These are phyloP conservation scores for Fusarium tanahbumbuense DNA, from an alignment of 2,329 filamentous ascomycete genomes.

Conservation along the genomic window DNA sequence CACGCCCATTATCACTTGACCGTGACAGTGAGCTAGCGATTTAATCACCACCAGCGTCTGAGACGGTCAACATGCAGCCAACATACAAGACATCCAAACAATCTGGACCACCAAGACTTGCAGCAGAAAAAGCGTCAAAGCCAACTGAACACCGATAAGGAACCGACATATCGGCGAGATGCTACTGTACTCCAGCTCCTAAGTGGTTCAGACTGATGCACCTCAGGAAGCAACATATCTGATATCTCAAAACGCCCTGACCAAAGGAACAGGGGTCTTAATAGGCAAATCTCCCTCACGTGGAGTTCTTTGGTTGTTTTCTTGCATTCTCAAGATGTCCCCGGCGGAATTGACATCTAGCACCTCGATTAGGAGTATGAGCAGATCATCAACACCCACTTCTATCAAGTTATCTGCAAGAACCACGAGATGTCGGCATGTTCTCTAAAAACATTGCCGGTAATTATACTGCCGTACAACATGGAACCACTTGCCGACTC, in stretches of 20 bases:
- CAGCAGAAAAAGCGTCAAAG: neutral
- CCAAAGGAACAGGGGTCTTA: conserved; percentile 18
- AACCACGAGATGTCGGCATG: neutral
- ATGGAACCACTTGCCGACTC: conserved; percentile 5
- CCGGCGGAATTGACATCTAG: neutral
- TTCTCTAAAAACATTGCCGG: neutral
- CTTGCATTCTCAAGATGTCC: conserved; percentile 8
- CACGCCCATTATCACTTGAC: conserved; percentile 31
- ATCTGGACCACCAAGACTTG: conserved; percentile 18
- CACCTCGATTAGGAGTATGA: neutral
- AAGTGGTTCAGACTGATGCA: conserved; percentile 24
- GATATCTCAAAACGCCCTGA: conserved; percentile 35
- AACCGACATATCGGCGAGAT: conserved; percentile 15
- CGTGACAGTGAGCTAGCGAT: conserved; percentile 27
- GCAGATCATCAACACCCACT: neutral
- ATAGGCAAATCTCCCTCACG: conserved; percentile 3
- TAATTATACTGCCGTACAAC: neutral
- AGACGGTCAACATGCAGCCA: conserved; percentile 27
- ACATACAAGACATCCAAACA: conserved; percentile 34
- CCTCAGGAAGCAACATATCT: conserved; percentile 14
- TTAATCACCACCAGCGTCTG: conserved; percentile 27
- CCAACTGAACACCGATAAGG: conserved; percentile 33
- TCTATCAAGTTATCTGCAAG: conserved; percentile 3
- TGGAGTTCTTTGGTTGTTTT: conserved; percentile 11
- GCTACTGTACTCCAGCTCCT: conserved; percentile 14